A percentile compares a stretch with the other conserved stretches of the same genome.
These are phyloP conservation scores for Cajanus cajan DNA, from an alignment of 306 rosid species.

Conservation along the genomic window DNA sequence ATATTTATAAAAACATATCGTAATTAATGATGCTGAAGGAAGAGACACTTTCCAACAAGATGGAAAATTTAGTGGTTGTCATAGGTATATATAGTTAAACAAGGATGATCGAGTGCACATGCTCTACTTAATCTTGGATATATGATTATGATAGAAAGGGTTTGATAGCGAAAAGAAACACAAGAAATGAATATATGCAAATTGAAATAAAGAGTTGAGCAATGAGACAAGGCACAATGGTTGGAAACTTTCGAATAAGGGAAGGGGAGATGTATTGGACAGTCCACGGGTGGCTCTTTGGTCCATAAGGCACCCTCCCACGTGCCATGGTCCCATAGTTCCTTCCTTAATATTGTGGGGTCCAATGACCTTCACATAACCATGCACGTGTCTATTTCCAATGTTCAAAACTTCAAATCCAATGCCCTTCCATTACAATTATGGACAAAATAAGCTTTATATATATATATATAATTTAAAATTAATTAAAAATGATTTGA, in stretches of 20 bases:
- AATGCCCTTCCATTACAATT: not conserved
- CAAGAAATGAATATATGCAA: not conserved
- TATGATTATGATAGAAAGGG: not conserved
- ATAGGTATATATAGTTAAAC: not conserved
- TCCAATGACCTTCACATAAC: not conserved
- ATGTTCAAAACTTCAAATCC: not conserved
- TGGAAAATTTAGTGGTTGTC: not conserved
- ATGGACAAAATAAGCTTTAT: not conserved
- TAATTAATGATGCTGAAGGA: not conserved
- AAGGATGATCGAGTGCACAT: not conserved
- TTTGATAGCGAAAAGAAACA: constrained; percentile 16
- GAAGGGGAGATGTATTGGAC: constrained; percentile 23
- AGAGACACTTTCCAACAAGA: not conserved
- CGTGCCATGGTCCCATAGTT: constrained; percentile 30
- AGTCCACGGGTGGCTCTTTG: not conserved
- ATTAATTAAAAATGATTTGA: too few relatives aligned
- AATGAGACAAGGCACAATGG: not conserved
- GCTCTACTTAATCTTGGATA: not conserved
- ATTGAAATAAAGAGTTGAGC: not conserved
- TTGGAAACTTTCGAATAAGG: not conserved
- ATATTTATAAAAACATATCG: not conserved
- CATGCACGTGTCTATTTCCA: constrained; percentile 4
- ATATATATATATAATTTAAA: too few relatives aligned
- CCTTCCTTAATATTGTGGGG: not conserved
- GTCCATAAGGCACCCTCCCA: not conserved